These are phyloP conservation scores for Cucurbita argyrosperma DNA, from an alignment of 306 rosid species.

Conservation along the genomic window DNA sequence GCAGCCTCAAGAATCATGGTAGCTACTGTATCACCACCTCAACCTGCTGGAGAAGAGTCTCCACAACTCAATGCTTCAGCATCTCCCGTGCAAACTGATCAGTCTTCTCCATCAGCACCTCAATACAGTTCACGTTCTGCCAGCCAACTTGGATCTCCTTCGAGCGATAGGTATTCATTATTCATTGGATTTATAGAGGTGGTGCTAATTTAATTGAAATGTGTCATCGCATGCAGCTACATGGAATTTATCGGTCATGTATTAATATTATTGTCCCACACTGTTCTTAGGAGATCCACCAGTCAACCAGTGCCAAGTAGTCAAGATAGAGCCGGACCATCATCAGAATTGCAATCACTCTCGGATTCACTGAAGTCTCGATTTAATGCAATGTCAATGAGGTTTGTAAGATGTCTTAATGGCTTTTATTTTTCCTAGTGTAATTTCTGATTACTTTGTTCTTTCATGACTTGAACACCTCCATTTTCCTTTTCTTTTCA, in stretches of 20 bases:
- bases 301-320: constrained; percentile 48
- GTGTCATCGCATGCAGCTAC: not conserved
- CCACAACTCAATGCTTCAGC: not conserved
- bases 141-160: constrained; percentile 41
- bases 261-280: not conserved
- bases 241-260: not conserved
- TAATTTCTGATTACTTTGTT: not conserved
- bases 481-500: constrained; percentile 11
- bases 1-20: no score
- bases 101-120: constrained; percentile 47
- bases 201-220: not conserved
- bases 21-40: no score
- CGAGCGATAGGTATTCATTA: constrained; percentile 26
- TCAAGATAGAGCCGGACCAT: constrained; percentile 92
- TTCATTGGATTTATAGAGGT: not conserved
- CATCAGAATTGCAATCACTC: constrained; percentile 80
- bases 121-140: constrained; percentile 30
- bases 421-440: not conserved
- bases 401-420: constrained; percentile 17
- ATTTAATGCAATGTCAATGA: constrained; percentile 69
- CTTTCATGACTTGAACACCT: not conserved
- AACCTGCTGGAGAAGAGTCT: no score
- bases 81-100: constrained; percentile 31
- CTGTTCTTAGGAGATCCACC: constrained; percentile 34
- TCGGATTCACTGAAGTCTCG: constrained; percentile 79